Conservation (phyloP, 2,329 filamentous ascomycete genomes). For the Neopestalotiopsis sp. region DNA sequence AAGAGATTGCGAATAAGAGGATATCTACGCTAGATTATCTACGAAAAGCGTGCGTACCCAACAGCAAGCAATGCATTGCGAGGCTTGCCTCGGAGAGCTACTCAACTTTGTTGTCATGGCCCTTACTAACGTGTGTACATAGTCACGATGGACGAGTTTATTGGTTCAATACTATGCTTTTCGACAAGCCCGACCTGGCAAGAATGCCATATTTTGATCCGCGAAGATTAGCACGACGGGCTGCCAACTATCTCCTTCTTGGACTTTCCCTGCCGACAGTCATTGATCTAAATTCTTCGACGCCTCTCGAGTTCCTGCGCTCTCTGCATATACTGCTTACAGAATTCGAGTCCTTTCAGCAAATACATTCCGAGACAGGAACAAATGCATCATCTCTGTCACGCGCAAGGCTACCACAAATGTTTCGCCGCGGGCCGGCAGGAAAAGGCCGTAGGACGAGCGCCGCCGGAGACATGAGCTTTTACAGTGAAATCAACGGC, state of each 20-base stretch:
- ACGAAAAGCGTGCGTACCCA: conserved; percentile 78
- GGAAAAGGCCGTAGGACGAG: conserved; percentile 63
- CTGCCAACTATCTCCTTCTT: conserved; percentile 91
- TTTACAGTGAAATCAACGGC: conserved; percentile 22
- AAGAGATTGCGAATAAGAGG: conserved; percentile 87
- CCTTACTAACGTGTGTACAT: conserved; percentile 21
- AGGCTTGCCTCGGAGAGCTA: not conserved
- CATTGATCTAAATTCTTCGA: conserved; percentile 83
- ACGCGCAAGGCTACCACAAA: conserved; percentile 80
- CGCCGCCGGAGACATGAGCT: conserved; percentile 47
- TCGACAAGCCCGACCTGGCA: conserved; percentile 79
- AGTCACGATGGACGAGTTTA: conserved; percentile 94
- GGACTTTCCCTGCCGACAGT: conserved; percentile 90
- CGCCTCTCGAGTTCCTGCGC: conserved; percentile 83
- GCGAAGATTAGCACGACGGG: conserved; percentile 84
- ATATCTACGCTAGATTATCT: conserved; percentile 95
- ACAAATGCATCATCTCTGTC: conserved; percentile 71
- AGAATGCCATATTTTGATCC: conserved; percentile 86
- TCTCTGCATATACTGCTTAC: conserved; percentile 83
- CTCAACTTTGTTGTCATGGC: not conserved
- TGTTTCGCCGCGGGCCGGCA: conserved; percentile 74
- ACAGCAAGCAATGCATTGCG: not conserved
- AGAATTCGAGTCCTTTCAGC: conserved; percentile 94
- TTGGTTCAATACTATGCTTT: conserved; percentile 98
- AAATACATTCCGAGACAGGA: conserved; percentile 81